Evolutionary conservation across 2,329 filamentous ascomycete species (phyloP).

Genomic region (Cercospora sp.): DNA sequence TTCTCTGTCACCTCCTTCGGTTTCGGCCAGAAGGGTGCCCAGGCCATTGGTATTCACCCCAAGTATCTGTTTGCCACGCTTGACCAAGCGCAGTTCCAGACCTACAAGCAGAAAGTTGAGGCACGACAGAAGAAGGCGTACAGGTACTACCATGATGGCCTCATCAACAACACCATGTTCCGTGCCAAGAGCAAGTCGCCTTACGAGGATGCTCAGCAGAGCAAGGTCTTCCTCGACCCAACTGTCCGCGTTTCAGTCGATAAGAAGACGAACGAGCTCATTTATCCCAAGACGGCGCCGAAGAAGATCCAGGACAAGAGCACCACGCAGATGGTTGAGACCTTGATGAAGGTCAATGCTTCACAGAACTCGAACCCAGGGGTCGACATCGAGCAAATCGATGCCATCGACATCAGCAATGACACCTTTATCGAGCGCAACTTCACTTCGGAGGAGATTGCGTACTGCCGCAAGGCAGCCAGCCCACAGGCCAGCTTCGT

Average conservation of each 20-base stretch:
- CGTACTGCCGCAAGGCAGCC: constrained; percentile 79
- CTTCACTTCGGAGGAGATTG: constrained; percentile 81
- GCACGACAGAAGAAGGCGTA: constrained; percentile 98
- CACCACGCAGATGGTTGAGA: constrained; percentile 75
- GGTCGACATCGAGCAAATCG: constrained; percentile 88
- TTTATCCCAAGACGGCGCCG: constrained; percentile 69
- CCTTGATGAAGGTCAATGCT: constrained; percentile 65
- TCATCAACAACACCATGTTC: constrained; percentile 98
- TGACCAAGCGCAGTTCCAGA: constrained; percentile 76
- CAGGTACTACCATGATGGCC: constrained; percentile 95
- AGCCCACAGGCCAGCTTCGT: constrained; percentile 88
- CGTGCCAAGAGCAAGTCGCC: constrained; percentile 90
- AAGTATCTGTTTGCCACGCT: constrained; percentile 95
- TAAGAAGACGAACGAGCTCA: constrained; percentile 80
- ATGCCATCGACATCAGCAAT: constrained; percentile 86
- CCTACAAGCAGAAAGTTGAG: constrained; percentile 85
- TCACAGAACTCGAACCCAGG: constrained; percentile 71
- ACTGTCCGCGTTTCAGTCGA: constrained; percentile 80
- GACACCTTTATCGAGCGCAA: constrained; percentile 93
- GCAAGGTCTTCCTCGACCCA: constrained; percentile 89
- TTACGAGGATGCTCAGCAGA: constrained; percentile 84
- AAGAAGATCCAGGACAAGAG: constrained; percentile 62
- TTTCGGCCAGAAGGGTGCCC: constrained; percentile 98
- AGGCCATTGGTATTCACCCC: constrained; percentile 94
- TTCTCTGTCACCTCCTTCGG: constrained; percentile 99